These are phyloP conservation scores for Leccinum aurantiacum DNA, from an alignment of 768 basidiomycete species.

Conservation along the genomic window DNA sequence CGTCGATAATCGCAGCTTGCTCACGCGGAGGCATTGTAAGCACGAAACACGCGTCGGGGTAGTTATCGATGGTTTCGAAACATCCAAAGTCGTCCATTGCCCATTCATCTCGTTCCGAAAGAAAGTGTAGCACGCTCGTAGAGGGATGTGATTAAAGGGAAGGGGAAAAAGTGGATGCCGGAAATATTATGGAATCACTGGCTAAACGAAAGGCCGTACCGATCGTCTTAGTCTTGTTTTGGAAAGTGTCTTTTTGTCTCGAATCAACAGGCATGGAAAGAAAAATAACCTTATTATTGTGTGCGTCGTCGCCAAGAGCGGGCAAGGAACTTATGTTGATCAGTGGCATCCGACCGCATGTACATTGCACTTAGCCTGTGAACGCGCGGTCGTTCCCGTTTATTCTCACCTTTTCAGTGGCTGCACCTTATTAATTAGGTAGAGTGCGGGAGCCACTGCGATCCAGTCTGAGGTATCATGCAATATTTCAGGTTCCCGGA, in stretches of 20 bases:
- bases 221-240: neutral
- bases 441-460: neutral
- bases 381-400: neutral
- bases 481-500: neutral
- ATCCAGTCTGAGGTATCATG: neutral
- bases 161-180: neutral
- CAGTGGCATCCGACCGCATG: conserved; percentile 7
- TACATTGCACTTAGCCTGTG: neutral
- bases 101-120: neutral
- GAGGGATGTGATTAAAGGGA: neutral
- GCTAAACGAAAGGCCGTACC: too few species aligned
- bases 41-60: neutral
- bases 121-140: neutral
- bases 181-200: neutral
- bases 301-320: conserved; percentile 5
- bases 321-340: neutral
- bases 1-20: neutral
- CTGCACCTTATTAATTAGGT: neutral
- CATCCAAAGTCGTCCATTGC: neutral
- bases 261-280: neutral
- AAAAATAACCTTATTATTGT: neutral
- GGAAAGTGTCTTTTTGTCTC: neutral
- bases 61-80: conserved; percentile 1
- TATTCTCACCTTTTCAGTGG: neutral
- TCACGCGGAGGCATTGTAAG: neutral